Evolutionary conservation across 2,329 filamentous ascomycete genomes (phyloP).

Genomic region (Zymoseptoria crescenta): DNA sequence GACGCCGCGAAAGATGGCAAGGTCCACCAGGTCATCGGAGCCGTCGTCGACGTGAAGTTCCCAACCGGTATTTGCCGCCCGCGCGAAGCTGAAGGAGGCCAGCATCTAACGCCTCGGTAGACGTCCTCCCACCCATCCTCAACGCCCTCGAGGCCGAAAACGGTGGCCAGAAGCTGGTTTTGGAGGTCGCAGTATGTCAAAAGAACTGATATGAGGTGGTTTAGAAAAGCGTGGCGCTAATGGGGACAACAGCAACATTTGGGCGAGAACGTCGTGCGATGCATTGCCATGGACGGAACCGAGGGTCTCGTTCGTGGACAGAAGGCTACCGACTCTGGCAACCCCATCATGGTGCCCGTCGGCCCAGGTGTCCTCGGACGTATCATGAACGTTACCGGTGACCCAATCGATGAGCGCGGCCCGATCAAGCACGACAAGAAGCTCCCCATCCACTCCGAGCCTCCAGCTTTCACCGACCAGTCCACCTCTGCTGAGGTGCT

Average conservation of each 20-base stretch:
- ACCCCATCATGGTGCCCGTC: conserved; percentile 94
- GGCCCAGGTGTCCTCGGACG: conserved; percentile 88
- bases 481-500: conserved; percentile 94
- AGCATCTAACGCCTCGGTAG: conserved; percentile 90
- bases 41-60: conserved; percentile 82
- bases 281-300: conserved; percentile 99
- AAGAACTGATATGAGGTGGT: conserved; percentile 11
- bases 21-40: conserved; percentile 85
- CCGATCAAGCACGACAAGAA: conserved; percentile 90
- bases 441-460: conserved; percentile 87
- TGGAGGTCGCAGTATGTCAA: conserved; percentile 84
- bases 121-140: conserved; percentile 91
- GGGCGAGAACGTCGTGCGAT: conserved; percentile 97
- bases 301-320: conserved; percentile 97
- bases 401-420: conserved; percentile 98
- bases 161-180: conserved; percentile 85
- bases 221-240: conserved; percentile 20
- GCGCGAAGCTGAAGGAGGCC: conserved; percentile 3
- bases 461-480: conserved; percentile 88
- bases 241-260: conserved; percentile 74
- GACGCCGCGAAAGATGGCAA: conserved; percentile 52
- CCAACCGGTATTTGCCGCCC: neutral
- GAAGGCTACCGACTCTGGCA: conserved; percentile 77
- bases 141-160: conserved; percentile 92
- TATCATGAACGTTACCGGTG: conserved; percentile 99